Conservation (phyloP, 2,329 filamentous ascomycete species). For the Stagonosporopsis cucurbitacearum region DNA sequence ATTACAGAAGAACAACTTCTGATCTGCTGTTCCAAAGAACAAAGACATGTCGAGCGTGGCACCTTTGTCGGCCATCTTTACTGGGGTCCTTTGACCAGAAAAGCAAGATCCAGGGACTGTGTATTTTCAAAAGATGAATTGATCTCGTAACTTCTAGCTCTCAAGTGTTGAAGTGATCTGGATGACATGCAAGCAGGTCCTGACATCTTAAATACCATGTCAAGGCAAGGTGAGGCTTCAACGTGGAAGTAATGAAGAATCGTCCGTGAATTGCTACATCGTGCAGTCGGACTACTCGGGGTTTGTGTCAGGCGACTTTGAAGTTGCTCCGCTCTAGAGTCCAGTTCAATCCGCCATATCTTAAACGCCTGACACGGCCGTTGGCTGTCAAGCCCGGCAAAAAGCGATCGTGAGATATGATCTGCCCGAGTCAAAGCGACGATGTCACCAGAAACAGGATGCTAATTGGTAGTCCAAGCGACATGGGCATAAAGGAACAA, state of each 20-base stretch:
- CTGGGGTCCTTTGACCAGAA: not conserved
- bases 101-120: no score
- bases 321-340: not conserved
- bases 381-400: not conserved
- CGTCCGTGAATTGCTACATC: not conserved
- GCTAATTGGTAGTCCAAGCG: not conserved
- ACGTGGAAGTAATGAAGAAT: not conserved
- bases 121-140: no score
- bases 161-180: no score
- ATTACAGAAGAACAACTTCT: not conserved
- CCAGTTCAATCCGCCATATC: not conserved
- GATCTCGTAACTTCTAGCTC: not conserved
- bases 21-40: not conserved
- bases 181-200: not conserved
- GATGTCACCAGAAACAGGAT: not conserved
- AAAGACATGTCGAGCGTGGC: conserved; percentile 9
- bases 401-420: not conserved
- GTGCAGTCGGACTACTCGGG: not conserved
- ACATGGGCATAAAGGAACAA: not conserved
- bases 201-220: not conserved
- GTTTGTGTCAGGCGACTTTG: not conserved
- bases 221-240: not conserved
- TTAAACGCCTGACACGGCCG: not conserved
- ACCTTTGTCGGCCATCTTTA: conserved; percentile 1
- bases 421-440: not conserved